A percentile compares a stretch with the other conserved stretches of the same genome.
Conservation (phyloP, 169 alveolate species). For the Plasmodium vinckei region DNA sequence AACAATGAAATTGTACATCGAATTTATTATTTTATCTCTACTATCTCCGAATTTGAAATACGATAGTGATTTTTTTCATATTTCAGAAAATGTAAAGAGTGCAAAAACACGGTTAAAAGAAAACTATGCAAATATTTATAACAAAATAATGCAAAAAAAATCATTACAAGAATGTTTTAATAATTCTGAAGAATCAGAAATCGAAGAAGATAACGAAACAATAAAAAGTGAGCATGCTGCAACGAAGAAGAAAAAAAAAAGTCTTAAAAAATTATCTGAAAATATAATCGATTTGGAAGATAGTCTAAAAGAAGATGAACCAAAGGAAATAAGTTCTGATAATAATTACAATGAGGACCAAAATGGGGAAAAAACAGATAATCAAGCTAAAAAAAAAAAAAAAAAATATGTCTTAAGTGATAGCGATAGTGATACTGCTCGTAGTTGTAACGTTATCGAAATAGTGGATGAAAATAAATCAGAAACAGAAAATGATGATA, state of each 20-base stretch:
- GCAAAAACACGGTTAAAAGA: constrained; percentile 11
- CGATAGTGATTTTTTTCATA: constrained; percentile 33
- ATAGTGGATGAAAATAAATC: not conserved
- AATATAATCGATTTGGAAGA: constrained; percentile 17
- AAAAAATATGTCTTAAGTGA: not conserved
- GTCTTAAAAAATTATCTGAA: constrained; percentile 28
- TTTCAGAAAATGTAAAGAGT: constrained; percentile 24
- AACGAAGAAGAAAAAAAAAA: constrained; percentile 33
- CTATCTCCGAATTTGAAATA: constrained; percentile 60
- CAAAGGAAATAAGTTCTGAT: not conserved
- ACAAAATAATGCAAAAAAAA: constrained; percentile 21
- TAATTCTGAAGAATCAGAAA: constrained; percentile 1
- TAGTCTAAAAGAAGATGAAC: not conserved
- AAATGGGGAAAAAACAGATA: constrained; percentile 2
- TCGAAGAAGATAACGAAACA: not conserved
- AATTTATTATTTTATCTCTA: constrained; percentile 59
- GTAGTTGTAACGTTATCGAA: not conserved
- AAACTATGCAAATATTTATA: constrained; percentile 31
- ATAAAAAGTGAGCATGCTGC: not conserved
- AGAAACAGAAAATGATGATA: not conserved
- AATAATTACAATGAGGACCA: not conserved
- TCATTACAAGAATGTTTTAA: constrained; percentile 48
- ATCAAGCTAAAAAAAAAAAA: constrained; percentile 30
- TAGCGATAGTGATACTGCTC: not conserved
- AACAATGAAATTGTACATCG: constrained; percentile 51